Evolutionary conservation across 768 basidiomycete genomes (phyloP).

Genomic region (Tephrocybe sp.): DNA sequence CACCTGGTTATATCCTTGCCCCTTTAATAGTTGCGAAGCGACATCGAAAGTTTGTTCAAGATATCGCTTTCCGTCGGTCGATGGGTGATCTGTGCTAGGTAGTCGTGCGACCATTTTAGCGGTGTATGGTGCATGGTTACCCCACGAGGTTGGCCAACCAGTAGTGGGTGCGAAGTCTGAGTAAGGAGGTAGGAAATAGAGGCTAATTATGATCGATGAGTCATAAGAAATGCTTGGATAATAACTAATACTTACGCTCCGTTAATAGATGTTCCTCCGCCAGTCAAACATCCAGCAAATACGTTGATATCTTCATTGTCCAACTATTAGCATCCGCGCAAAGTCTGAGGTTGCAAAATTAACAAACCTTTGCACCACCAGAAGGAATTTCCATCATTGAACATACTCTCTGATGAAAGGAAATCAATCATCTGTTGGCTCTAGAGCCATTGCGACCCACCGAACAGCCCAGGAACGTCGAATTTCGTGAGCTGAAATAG

Average conservation of each 20-base stretch:
- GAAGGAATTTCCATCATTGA: slow-evolving; percentile 52
- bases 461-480: slow-evolving; percentile 63
- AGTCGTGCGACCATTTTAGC: slow-evolving; percentile 47
- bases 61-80: slow-evolving; percentile 59
- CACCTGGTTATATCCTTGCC: slow-evolving; percentile 50
- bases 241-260: slow-evolving; percentile 48
- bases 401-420: slow-evolving; percentile 50
- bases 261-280: slow-evolving; percentile 64
- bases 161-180: slow-evolving; percentile 47
- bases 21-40: slow-evolving; percentile 39
- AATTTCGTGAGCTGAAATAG: slow-evolving; percentile 57
- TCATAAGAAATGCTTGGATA: neutral
- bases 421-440: neutral
- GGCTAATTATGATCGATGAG: slow-evolving; percentile 17
- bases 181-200: slow-evolving; percentile 55
- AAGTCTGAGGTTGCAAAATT: neutral
- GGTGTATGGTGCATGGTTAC: slow-evolving; percentile 51
- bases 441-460: slow-evolving; percentile 15
- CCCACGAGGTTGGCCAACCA: slow-evolving; percentile 60
- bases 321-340: neutral
- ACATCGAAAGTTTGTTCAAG: slow-evolving; percentile 50
- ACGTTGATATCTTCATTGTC: slow-evolving; percentile 46
- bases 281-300: slow-evolving; percentile 64
- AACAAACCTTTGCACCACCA: slow-evolving; percentile 63
- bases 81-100: slow-evolving; percentile 58